A percentile compares a stretch with the other conserved stretches of the same genome.
Evolutionary conservation across 2,329 filamentous ascomycete genomes (phyloP).

Genomic region (Xylaria sp.): DNA sequence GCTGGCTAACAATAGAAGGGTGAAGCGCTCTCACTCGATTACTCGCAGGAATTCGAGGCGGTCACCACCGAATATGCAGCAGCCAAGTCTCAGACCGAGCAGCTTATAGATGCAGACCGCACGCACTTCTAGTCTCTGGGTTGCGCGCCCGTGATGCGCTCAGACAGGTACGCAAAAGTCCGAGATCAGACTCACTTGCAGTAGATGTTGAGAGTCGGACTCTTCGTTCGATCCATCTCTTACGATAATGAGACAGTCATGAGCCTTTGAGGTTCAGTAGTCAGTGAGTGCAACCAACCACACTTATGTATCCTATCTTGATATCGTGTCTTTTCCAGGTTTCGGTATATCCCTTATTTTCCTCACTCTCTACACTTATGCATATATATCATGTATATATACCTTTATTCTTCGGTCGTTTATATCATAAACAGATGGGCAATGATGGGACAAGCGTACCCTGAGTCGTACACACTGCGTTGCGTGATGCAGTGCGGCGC

Average conservation of each 20-base stretch:
- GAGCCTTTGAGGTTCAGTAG: neutral
- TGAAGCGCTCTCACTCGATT: neutral
- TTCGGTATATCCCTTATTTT: too few relatives aligned
- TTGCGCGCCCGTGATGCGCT: constrained; percentile 2
- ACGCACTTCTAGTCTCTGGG: neutral
- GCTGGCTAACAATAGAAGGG: neutral
- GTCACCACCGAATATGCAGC: neutral
- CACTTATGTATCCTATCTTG: neutral
- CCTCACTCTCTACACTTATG: neutral
- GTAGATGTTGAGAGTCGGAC: constrained; percentile 9
- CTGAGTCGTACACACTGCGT: constrained; percentile 9
- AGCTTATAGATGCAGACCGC: constrained; percentile 1
- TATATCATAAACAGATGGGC: neutral
- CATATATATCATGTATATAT: neutral
- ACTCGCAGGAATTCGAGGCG: neutral
- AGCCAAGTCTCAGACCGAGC: neutral
- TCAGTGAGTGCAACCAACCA: neutral
- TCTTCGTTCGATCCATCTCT: constrained; percentile 18
- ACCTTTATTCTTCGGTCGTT: neutral
- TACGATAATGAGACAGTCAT: neutral
- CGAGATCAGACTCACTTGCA: constrained; percentile 12
- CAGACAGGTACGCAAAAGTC: constrained; percentile 3
- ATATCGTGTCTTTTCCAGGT: neutral
- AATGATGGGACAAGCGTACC: constrained; percentile 7
- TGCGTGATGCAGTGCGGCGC: constrained; percentile 5